Evolutionary conservation across 176 grass and related monocot species (phyloP), one percentile per base, ranked within the genome.

Genomic region (Microstegium vimineum): DNA sequence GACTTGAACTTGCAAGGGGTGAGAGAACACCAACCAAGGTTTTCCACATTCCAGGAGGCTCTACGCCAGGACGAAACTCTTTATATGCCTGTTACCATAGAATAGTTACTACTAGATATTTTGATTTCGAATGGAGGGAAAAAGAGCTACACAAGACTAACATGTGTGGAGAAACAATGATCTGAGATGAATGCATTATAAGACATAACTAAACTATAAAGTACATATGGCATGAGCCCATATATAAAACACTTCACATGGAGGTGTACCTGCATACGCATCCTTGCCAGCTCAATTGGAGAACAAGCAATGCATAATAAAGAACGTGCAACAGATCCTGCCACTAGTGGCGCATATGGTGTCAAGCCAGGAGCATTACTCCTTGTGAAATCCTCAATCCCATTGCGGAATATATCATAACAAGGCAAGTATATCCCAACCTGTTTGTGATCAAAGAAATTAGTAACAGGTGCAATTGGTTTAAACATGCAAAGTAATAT

Each of bases 361-460:
- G 87, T 93, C 76, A 98, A 93, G 30, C 67, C 41, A 62, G 92
- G 92, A 78, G 89, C 90, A 91, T 93, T 95, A 75, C 41, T 74
- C 51, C 70, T 83, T 76, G 95, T 88, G 77, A 98, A 93, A 82
- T 91, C 82, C 79, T 95, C 92, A 65, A 98, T 78, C 79, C 85
- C 77, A 43, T 98, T 95, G 68, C 92, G 73, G 70, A 98, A 98
- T 86, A 95, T 83, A 74, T 98, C 95, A 89, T 98, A 98, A 82
- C 92, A 98, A 62, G 95, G 95, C 85, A 98, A 90, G 71, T 98
- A 98, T 88, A 98, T 98, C 26, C 95, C 95, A 38, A 98, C 95
- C 95, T 98, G 89, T 83, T 87, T 61, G 43, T 30, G 83, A 27
- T 62, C 43, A 78, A 84, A 59, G n/a, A 82, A 56, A 82, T 85